Evolutionary conservation across 2,329 filamentous ascomycete species (phyloP), one percentile per base, ranked within the genome.

Genomic region (Alternaria alternata): DNA sequence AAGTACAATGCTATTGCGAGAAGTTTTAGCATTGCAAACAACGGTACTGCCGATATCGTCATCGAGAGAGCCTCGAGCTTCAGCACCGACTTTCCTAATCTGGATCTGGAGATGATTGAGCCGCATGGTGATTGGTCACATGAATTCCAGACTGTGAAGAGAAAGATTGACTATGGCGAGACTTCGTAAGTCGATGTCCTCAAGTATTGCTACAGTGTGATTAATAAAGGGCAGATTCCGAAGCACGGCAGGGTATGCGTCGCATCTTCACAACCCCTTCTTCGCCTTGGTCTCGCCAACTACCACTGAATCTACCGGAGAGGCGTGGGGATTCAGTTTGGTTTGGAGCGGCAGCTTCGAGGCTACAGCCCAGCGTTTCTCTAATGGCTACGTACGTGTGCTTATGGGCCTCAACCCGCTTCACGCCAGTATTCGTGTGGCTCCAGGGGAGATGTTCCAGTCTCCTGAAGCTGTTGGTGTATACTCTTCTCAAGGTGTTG

Each of bases 201-300:
- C 12, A 16, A 32, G 16, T 32, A 8, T 26, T 24, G 18, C 18
- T 7, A n/a, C 39, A 38, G 14, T 22, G 5, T 46, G 34, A n/a
- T 60, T 68, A 30, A 69, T 2, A n/a, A 20, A 11, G 24, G 6
- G 62, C 42, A 87, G 86, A 6, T 89, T 90, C 70, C 85, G 85
- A 16, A 89, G 87, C 65, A 84, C 81, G 0, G 83, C 82, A 3
- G 88, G 88, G 1, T 90, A 88, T 69, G 87, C 87, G 0, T 89
- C 87, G 0, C 86, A 89, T 64, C 78, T 87, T 1, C 86, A 89
- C 70, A 90, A 90, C 65, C 87, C 88, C 0, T 90, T 90, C 77
- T 80, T 90, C 22, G 82, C 86, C 0, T 75, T 90, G 2, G 80
- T 86, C 0, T 79, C 84, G 3, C 84, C 87, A 0, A 79, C 78